phyloP scores from a whole-genome alignment of 805 yeast species.

The Candida ficus region DNA sequence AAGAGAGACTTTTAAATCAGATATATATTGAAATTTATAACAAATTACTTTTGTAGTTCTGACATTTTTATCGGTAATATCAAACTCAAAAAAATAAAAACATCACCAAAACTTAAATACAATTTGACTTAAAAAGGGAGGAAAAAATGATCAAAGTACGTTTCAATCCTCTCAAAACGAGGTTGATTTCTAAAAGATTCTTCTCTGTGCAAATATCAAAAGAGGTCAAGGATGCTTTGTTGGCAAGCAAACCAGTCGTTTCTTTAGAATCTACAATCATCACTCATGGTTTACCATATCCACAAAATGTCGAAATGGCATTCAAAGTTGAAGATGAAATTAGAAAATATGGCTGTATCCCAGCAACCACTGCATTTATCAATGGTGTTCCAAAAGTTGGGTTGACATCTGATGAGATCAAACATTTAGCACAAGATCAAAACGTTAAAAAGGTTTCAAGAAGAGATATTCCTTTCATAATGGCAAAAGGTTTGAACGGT shows the following conservation, averaged over 20 bases:
- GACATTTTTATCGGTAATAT: no score
- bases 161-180: background rate
- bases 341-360: constrained; percentile 60
- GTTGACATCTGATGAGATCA: constrained; percentile 41
- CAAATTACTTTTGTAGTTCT: no score
- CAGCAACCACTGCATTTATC: constrained; percentile 82
- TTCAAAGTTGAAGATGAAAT: constrained; percentile 55
- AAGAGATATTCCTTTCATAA: constrained; percentile 69
- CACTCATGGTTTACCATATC: constrained; percentile 86
- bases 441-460: constrained; percentile 63
- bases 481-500: constrained; percentile 62
- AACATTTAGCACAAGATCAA: constrained; percentile 33
- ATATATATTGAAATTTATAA: background rate
- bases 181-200: background rate
- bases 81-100: background rate
- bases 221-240: constrained; percentile 61
- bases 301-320: constrained; percentile 73
- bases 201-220: constrained; percentile 23
- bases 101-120: background rate
- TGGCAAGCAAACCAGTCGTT: constrained; percentile 59
- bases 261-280: constrained; percentile 84
- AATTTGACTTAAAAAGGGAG: background rate
- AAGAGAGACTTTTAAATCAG: no score
- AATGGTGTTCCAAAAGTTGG: constrained; percentile 74
- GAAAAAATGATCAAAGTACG: background rate